Evolutionary conservation across 768 basidiomycete species (phyloP), one percentile per base, ranked within the genome.

Genomic region (Termitomyces sp.): DNA sequence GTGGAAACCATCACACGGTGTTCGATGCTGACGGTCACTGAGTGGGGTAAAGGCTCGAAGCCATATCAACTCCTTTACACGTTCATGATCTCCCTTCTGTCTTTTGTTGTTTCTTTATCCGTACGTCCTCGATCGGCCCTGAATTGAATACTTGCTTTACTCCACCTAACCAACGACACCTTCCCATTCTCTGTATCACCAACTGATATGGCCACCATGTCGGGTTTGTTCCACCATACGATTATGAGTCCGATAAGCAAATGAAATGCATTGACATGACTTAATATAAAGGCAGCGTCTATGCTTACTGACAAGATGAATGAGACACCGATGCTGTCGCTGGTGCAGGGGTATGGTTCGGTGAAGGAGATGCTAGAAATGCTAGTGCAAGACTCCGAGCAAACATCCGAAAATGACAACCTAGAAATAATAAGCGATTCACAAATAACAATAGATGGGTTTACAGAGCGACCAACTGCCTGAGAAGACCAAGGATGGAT

Each of bases 1-100:
- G 72, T 35, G 71, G 75, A 53, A 73, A 72, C 53, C 76, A 80
- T 57, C 77, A 81, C 50, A 90, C 80, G 56, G 88, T 92, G 9
- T 92, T 91, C 67, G 90, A 92, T 64, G 89, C 88, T 5, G 89
- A 87, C 65, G 78, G 71, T 50, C 77, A 77, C 55, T 71, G 54
- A 68, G 35, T 33, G 6, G 41, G 7, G 15, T 8, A 33, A 31
- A 19, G 21, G n/a, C 44, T 38, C 10, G 17, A 40, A 48, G 8
- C 9, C 21, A 15, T 2, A 50, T 15, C 26, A 28, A 28, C 37
- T 5, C 10, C 15, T 6, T 21, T 3, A 49, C 28, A 28, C 37
- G 33, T 4, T 37, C 30, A 23, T 26, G 45, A 33, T 9, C 31
- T 33, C 10, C 31, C 31, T 2, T 33, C 9, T 9, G 7, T 12